Evolutionary conservation across 2,329 filamentous ascomycete species (phyloP), one percentile per base, ranked within the genome.

Genomic region (Raffaelea arxii): DNA sequence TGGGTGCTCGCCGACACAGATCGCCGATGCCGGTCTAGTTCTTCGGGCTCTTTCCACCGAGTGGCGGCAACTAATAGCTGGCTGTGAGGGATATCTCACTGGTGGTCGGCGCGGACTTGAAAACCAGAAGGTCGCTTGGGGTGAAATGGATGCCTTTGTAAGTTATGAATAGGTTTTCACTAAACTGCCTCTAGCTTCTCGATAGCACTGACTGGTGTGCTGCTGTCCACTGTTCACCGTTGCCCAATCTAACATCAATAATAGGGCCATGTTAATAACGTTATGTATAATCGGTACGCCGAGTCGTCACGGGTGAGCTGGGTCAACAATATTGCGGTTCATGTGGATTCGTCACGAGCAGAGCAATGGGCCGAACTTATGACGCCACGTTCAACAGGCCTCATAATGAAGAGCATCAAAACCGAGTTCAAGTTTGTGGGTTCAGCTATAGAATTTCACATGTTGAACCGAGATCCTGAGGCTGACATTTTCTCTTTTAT

Each of bases 361-460:
- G 62, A 69, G 37, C 68, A 77, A 50, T 95, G 89, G 88, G 63
- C 66, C 14, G 74, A 83, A 41, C 67, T 94, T 36, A 77, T 85
- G 67, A 80, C 75, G 14, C 79, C 83, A 0, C 73, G 67, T 22
- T 74, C 75, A 1, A 69, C 80, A 18, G 89, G 90, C 0, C 61
- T 95, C 47, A 92, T 95, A 49, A 65, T 95, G 58, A 77, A 80
- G 56, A 87, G 81, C 55, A 88, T 95, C 54, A 84, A 76, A 55
- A 82, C 85, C 0, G 83, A 94, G 54, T 95, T 84, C 65, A 95
- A 95, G 67, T 89, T 94, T 66, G 87, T 92, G 60, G 53, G 82
- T 71, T 18, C 22, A 6, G 11, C 25, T 6, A 16, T 24, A 9
- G 39, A 14, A n/a, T n/a, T n/a, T n/a, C n/a, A n/a, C n/a, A n/a